Base-by-base conservation (phyloP, 2,329 filamentous ascomycete genomes). In the Epichloe sibirici region DNA sequence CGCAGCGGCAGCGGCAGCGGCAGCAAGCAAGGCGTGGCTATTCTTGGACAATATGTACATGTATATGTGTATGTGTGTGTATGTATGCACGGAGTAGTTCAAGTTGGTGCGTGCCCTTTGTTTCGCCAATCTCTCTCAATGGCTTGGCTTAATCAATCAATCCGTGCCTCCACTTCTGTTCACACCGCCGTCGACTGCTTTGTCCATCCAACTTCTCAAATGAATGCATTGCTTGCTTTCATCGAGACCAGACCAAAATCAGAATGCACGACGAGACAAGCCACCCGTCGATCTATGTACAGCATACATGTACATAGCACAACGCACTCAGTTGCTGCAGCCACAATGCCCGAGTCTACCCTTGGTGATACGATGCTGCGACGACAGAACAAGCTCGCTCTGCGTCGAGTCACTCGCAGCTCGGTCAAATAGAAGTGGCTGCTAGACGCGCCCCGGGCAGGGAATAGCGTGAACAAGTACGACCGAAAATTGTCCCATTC, bases 401-500 rank as follows among this genome's bases (percentile, higher is more conserved):
- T 25, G 23, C 23, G 23, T 23, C 28, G 9, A 31, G 28, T 31
- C 51, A 52, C 53, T 49, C 50, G 46, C 45, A 51, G 55, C 57
- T 59, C 57, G 57, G 57, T 56, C 57, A 58, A 57, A 57, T 55
- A 55, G n/a, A 11, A 44, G 53, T 47, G 45, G 38, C 37, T n/a
- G 48, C 45, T 37, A 43, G 42, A 42, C n/a, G 42, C 43, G 53
- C 48, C 48, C 38, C 31, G 34, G 46, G 25, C 54, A 51, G 57
- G 57, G 56, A 53, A 57, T 63, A 62, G 63, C 60, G 63, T 9
- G 53, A 53, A 57, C 53, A 59, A 66, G 61, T 66, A 66, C 59
- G 59, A 63, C 65, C 64, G 65, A 66, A 63, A 61, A 63, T 63
- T 58, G 57, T 55, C 61, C 64, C 62, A 63, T 65, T 58, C 54